Conservation (phyloP, 768 basidiomycete genomes). For the Tulasnella sp. region DNA sequence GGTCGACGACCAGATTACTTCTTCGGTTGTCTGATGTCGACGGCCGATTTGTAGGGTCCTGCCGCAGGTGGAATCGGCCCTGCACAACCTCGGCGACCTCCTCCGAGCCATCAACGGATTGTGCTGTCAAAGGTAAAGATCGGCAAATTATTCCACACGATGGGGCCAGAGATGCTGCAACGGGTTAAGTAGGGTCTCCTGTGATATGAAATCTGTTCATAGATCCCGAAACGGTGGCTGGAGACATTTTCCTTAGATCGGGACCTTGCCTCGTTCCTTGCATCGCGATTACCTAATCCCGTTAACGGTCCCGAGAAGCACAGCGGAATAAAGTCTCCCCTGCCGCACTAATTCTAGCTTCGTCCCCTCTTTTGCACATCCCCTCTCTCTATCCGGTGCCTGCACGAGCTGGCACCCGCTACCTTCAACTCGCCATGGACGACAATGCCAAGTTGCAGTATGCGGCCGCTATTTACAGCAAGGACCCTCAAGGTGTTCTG, state of each 20-base stretch:
- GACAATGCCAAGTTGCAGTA: background rate
- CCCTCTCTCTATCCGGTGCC: background rate
- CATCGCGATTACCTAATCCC: background rate
- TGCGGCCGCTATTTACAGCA: background rate
- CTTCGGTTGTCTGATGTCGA: background rate
- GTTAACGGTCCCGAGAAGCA: background rate
- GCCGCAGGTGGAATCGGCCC: background rate
- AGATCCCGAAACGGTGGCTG: background rate
- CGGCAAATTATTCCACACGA: background rate
- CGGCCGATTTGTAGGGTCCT: background rate
- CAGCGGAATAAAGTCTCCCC: background rate
- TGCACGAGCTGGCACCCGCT: background rate
- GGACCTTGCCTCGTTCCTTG: background rate
- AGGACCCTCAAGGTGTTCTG: constrained; percentile 2
- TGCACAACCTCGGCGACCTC: background rate
- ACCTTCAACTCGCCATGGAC: background rate
- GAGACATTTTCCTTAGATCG: background rate
- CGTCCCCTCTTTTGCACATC: background rate
- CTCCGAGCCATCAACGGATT: background rate
- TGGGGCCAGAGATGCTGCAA: background rate
- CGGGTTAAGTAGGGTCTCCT: background rate
- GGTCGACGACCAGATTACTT: background rate
- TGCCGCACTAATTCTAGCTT: background rate
- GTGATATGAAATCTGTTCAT: background rate
- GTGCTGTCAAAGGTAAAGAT: background rate